phyloP scores from a whole-genome alignment of 306 rosid genomes.

The Prunus mira region DNA sequence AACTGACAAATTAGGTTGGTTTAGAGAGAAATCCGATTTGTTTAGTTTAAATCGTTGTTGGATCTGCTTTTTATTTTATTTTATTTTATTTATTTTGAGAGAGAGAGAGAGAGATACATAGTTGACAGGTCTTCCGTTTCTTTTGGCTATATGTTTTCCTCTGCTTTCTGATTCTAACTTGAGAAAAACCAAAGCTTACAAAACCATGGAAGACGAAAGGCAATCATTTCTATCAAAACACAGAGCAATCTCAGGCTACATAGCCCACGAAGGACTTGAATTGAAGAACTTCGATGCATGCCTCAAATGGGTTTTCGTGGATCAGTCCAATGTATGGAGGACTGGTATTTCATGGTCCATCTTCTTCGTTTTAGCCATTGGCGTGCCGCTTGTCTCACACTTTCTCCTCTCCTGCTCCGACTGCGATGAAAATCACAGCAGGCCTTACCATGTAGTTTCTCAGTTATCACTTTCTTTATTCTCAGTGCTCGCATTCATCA shows the following conservation, averaged over 20 bases:
- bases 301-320: slow-evolving; percentile 65
- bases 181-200: background rate
- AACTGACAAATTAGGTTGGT: too few relatives aligned
- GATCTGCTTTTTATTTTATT: too few relatives aligned
- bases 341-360: slow-evolving; percentile 61
- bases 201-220: slow-evolving; percentile 53
- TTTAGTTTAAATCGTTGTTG: too few relatives aligned
- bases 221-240: slow-evolving; percentile 11
- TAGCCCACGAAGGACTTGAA: slow-evolving; percentile 35
- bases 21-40: too few relatives aligned
- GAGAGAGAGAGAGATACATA: too few relatives aligned
- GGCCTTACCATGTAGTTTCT: slow-evolving; percentile 72
- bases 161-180: background rate
- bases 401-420: slow-evolving; percentile 56
- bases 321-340: slow-evolving; percentile 52
- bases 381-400: slow-evolving; percentile 58
- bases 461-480: slow-evolving; percentile 60
- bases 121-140: background rate
- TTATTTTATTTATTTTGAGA: too few relatives aligned
- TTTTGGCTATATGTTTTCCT: background rate
- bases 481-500: slow-evolving; percentile 52
- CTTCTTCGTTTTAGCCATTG: slow-evolving; percentile 49
- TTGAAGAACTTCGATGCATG: slow-evolving; percentile 43
- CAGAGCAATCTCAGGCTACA: background rate
- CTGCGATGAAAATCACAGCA: slow-evolving; percentile 63